These are phyloP conservation scores for Acorus gramineus DNA, from an alignment of 106 monocot genomes.

Conservation along the genomic window DNA sequence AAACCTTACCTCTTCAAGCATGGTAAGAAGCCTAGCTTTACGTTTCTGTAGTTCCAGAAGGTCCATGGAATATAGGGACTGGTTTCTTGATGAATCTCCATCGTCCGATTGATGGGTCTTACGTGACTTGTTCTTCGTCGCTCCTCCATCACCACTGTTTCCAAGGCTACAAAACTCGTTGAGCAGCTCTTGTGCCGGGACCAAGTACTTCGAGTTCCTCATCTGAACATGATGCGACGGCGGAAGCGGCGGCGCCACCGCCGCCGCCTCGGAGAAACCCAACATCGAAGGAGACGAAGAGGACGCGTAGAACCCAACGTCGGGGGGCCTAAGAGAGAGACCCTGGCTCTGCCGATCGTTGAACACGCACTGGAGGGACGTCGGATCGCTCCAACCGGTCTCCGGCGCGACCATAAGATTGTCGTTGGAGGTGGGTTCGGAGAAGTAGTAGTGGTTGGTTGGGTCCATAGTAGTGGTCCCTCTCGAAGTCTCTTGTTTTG, in stretches of 20 bases:
- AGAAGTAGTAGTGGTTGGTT: neutral
- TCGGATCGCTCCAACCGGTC: neutral
- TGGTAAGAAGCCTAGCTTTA: conserved; percentile 40
- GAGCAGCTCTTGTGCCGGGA: too few relatives aligned
- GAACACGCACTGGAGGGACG: neutral
- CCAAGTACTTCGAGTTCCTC: too few relatives aligned
- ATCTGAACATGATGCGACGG: too few relatives aligned
- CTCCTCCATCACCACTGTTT: too few relatives aligned
- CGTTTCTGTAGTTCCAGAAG: conserved; percentile 47
- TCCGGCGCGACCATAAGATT: neutral
- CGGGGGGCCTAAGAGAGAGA: neutral
- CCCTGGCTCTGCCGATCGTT: neutral
- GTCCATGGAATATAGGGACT: conserved; percentile 38
- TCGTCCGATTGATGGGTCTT: neutral
- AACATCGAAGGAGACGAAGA: neutral
- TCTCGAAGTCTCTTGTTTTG: neutral
- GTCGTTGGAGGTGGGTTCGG: neutral
- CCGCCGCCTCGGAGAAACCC: neutral
- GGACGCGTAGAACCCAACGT: too few relatives aligned
- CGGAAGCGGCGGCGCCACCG: neutral
- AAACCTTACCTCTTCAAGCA: conserved; percentile 53
- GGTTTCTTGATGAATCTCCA: neutral
- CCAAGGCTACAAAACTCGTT: neutral
- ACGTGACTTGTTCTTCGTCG: neutral
- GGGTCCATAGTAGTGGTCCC: neutral